These are phyloP conservation scores for Dysphania ambrosioides DNA, from an alignment of 148 eudicot species.

Conservation along the genomic window DNA sequence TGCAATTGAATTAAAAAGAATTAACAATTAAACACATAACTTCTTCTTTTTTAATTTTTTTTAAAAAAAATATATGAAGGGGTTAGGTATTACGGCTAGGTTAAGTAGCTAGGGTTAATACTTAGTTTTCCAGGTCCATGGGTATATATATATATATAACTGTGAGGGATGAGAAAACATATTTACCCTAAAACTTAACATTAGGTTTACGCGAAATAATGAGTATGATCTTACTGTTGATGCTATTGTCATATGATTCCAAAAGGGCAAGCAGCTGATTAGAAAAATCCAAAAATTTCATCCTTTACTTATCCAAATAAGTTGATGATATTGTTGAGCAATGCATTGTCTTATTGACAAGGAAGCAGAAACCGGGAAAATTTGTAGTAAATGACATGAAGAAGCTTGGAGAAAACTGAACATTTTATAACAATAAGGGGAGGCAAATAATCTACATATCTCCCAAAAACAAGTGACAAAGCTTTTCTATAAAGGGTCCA, in stretches of 20 bases:
- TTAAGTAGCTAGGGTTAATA: no score
- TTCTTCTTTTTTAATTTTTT: no score
- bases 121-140: no score
- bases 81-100: no score
- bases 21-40: no score
- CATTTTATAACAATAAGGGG: conserved; percentile 1
- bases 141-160: no score
- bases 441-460: conserved; percentile 11
- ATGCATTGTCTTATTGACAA: conserved; percentile 1
- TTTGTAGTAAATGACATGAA: conserved; percentile 5
- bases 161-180: no score
- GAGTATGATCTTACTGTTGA: background rate
- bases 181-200: no score
- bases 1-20: no score
- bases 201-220: no score
- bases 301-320: conserved; percentile 11
- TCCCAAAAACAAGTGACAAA: background rate
- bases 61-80: no score
- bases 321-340: conserved; percentile 8
- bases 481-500: conserved; percentile 11
- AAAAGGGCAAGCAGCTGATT: background rate
- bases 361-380: conserved; percentile 11
- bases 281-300: background rate
- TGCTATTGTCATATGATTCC: conserved; percentile 17
- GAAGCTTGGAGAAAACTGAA: conserved; percentile 7